Evolutionary conservation across 345 rosid genomes (phyloP).

Genomic region (Populus tremula): DNA sequence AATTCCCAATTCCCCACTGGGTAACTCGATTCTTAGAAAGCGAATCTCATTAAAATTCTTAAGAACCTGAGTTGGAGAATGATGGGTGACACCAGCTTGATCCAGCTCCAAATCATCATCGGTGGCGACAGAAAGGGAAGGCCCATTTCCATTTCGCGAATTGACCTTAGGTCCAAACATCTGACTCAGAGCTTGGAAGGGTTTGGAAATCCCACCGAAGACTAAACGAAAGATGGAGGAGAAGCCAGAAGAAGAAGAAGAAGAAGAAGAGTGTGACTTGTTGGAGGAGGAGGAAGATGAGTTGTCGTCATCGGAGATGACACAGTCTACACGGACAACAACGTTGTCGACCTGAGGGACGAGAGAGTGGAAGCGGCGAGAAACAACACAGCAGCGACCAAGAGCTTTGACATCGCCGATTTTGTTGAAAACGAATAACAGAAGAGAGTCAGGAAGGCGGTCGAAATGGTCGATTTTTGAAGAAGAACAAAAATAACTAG

Average conservation of each 20-base stretch:
- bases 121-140: conserved; percentile 39
- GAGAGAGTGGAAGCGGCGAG: conserved; percentile 68
- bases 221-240: conserved; percentile 51
- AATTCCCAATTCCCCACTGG: conserved; percentile 77
- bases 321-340: conserved; percentile 84
- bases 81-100: conserved; percentile 84
- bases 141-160: conserved; percentile 8
- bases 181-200: conserved; percentile 68
- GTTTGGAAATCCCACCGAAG: conserved; percentile 69
- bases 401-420: conserved; percentile 92
- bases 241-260: conserved; percentile 24
- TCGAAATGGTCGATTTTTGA: conserved; percentile 70
- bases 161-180: conserved; percentile 52
- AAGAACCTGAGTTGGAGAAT: conserved; percentile 89
- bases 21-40: conserved; percentile 73
- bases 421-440: conserved; percentile 70
- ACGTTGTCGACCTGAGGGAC: conserved; percentile 84
- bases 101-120: conserved; percentile 58
- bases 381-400: conserved; percentile 87
- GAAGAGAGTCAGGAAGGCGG: conserved; percentile 73
- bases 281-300: conserved; percentile 36
- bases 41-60: conserved; percentile 89
- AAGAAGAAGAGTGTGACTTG: conserved; percentile 47
- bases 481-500: neutral
- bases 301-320: conserved; percentile 80